Percentiles rank a stretch among this genome's conserved stretches.
Evolutionary conservation across 106 monocot species (phyloP).

Genomic region (Triglochin maritima): DNA sequence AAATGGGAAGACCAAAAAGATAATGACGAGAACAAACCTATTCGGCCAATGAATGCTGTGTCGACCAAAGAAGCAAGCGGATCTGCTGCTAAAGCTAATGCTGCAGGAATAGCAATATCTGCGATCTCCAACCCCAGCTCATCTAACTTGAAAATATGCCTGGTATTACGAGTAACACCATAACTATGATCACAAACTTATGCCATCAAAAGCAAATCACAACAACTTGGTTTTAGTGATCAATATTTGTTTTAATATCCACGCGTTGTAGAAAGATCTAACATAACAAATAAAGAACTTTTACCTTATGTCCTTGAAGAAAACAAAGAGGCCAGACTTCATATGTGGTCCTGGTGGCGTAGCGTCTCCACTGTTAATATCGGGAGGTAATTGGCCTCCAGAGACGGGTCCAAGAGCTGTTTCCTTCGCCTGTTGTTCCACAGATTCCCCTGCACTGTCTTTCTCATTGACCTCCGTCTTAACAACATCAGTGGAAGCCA

Average conservation of each 20-base stretch:
- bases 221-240: no score
- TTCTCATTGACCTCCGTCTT: neutral
- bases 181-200: neutral
- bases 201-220: neutral
- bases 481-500: neutral
- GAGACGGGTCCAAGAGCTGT: no score
- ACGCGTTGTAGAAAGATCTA: no score
- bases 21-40: conserved; percentile 33
- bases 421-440: neutral
- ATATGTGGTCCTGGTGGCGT: neutral
- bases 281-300: neutral
- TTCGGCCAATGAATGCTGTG: conserved; percentile 75
- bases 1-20: neutral
- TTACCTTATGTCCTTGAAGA: conserved; percentile 12
- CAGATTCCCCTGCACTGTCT: neutral
- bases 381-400: no score
- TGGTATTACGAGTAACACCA: neutral
- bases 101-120: conserved; percentile 66
- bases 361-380: neutral
- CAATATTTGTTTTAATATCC: no score
- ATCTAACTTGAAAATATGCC: conserved; percentile 55
- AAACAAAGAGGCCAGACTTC: conserved; percentile 11
- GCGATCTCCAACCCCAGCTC: conserved; percentile 68
- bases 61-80: conserved; percentile 89
- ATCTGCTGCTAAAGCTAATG: conserved; percentile 84